A percentile compares a stretch with the other conserved stretches of the same genome.
Evolutionary conservation across 179 eudicot genomes (phyloP).

Genomic region (Corrigiola litoralis): DNA sequence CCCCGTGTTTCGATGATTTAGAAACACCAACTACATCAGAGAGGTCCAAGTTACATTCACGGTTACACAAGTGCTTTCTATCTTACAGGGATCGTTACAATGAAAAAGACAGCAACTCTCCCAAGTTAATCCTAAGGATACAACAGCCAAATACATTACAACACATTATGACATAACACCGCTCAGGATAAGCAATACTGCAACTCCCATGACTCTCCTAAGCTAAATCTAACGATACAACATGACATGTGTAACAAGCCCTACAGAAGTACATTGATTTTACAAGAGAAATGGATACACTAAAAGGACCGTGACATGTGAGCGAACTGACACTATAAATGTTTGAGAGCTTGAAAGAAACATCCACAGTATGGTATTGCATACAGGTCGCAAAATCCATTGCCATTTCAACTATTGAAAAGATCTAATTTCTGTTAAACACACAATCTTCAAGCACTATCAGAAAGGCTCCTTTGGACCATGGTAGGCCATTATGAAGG

Average conservation of each 20-base stretch:
- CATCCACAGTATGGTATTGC: constrained; percentile 8
- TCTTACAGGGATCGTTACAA: constrained; percentile 21
- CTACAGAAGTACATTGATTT: constrained; percentile 10
- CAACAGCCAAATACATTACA: constrained; percentile 18
- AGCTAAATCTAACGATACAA: constrained; percentile 20
- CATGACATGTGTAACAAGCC: neutral
- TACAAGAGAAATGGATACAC: constrained; percentile 19
- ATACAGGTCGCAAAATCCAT: constrained; percentile 11
- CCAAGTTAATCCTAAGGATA: constrained; percentile 13
- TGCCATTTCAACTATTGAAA: constrained; percentile 17
- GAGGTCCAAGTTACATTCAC: constrained; percentile 9
- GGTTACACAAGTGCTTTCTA: constrained; percentile 11
- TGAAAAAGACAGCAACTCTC: neutral
- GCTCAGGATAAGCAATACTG: neutral
- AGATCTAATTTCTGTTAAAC: constrained; percentile 15
- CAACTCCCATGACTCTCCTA: constrained; percentile 5
- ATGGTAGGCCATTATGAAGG: constrained; percentile 27
- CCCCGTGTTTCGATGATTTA: constrained; percentile 16
- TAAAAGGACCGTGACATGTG: neutral
- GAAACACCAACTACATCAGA: constrained; percentile 19
- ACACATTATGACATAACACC: neutral
- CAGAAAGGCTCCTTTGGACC: constrained; percentile 28
- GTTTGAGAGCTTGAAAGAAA: constrained; percentile 3
- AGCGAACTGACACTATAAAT: neutral
- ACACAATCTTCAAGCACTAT: constrained; percentile 28